These are phyloP conservation scores for Salix brachista DNA, from an alignment of 345 rosid species.

Conservation along the genomic window DNA sequence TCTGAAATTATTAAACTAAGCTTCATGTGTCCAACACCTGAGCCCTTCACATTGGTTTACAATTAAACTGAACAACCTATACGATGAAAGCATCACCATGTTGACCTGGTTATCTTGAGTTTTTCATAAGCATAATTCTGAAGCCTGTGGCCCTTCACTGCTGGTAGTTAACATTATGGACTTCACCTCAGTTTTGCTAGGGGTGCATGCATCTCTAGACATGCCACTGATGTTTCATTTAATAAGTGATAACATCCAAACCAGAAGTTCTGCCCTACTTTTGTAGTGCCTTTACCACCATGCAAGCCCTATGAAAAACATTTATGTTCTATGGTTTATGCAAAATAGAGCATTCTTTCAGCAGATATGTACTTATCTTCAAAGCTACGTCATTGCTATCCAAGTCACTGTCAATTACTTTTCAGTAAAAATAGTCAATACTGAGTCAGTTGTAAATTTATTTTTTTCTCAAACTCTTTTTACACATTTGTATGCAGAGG, in stretches of 20 bases:
- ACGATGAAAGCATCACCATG: background rate
- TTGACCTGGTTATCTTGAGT: background rate
- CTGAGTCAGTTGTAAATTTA: background rate
- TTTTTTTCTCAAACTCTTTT: background rate
- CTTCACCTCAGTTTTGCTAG: background rate
- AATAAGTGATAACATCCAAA: background rate
- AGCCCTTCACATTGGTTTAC: background rate
- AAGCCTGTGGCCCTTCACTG: no score
- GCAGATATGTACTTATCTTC: background rate
- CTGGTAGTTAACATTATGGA: background rate
- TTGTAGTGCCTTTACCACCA: background rate
- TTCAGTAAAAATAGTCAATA: background rate
- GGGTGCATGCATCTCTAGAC: background rate
- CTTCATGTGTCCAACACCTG: background rate
- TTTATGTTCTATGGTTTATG: background rate
- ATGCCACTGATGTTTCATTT: background rate
- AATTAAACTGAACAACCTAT: background rate
- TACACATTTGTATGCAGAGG: slow-evolving; percentile 53
- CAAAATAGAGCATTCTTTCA: background rate
- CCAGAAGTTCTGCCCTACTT: background rate
- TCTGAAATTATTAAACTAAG: background rate
- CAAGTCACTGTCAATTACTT: slow-evolving; percentile 1
- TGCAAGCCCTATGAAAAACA: background rate
- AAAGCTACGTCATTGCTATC: background rate
- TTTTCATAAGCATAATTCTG: background rate